phyloP scores from a whole-genome alignment of 1,139 yeast species.

The Kodamaea sp. region DNA sequence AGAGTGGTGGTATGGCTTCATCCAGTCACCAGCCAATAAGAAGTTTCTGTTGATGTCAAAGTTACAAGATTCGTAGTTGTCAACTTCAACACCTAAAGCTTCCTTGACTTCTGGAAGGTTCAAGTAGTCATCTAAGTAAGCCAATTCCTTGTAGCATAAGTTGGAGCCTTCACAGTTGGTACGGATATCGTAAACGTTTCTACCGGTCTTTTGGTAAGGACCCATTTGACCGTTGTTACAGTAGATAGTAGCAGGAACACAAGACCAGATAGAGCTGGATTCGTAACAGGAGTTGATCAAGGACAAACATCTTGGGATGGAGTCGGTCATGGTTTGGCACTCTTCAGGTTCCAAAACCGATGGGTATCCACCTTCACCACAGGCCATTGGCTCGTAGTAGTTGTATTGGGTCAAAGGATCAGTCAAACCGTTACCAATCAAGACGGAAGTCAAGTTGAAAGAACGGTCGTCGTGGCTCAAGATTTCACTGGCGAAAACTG shows the following conservation, averaged over 20 bases:
- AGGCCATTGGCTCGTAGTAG: slow-evolving; percentile 95
- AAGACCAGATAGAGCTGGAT: slow-evolving; percentile 76
- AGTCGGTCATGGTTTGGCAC: slow-evolving; percentile 72
- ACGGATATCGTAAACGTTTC: slow-evolving; percentile 92
- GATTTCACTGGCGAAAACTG: slow-evolving; percentile 88
- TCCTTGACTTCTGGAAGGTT: slow-evolving; percentile 69
- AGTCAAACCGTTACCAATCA: slow-evolving; percentile 95
- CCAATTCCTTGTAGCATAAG: slow-evolving; percentile 76
- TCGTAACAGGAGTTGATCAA: slow-evolving; percentile 82
- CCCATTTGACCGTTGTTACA: slow-evolving; percentile 87
- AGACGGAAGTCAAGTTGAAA: slow-evolving; percentile 81
- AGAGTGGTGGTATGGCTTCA: slow-evolving; percentile 79
- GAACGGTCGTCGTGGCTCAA: slow-evolving; percentile 72
- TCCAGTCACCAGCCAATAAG: slow-evolving; percentile 87
- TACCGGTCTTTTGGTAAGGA: slow-evolving; percentile 88
- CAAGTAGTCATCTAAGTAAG: slow-evolving; percentile 66
- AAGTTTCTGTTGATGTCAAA: slow-evolving; percentile 82
- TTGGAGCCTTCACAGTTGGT: slow-evolving; percentile 69
- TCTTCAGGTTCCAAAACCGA: slow-evolving; percentile 77
- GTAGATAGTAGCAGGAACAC: slow-evolving; percentile 92
- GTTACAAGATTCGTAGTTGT: slow-evolving; percentile 80
- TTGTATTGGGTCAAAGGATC: slow-evolving; percentile 89
- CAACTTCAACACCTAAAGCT: slow-evolving; percentile 92
- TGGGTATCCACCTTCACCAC: slow-evolving; percentile 90
- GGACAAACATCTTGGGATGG: slow-evolving; percentile 78